phyloP scores from a whole-genome alignment of 2,329 filamentous ascomycete species.

The Colletotrichum brevisporum region DNA sequence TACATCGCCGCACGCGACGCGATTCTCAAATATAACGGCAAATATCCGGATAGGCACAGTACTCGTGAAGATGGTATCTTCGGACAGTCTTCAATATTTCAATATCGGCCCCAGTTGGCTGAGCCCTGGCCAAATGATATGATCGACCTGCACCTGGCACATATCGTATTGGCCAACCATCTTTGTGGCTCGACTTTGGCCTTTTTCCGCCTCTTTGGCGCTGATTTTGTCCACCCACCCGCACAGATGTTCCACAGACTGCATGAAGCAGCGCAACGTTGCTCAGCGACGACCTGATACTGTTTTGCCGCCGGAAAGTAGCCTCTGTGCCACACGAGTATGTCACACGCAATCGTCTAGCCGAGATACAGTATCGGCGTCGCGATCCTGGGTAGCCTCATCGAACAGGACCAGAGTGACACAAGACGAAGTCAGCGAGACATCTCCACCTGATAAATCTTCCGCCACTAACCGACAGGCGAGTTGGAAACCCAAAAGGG shows the following conservation, averaged over 20 bases:
- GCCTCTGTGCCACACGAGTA: neutral
- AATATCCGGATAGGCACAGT: too few relatives aligned
- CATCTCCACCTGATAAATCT: neutral
- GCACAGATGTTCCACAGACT: conserved; percentile 21
- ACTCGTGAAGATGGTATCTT: neutral
- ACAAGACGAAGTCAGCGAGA: conserved; percentile 14
- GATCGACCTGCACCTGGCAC: too few relatives aligned
- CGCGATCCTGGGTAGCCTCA: neutral
- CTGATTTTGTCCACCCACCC: neutral
- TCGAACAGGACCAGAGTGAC: conserved; percentile 14
- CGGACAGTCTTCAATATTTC: neutral
- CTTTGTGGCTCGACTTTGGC: neutral
- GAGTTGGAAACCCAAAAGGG: conserved; percentile 9
- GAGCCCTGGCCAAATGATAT: too few relatives aligned
- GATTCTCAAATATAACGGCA: too few relatives aligned
- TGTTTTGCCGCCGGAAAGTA: neutral
- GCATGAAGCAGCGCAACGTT: conserved; percentile 9
- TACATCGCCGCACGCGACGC: too few relatives aligned
- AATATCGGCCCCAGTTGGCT: too few relatives aligned
- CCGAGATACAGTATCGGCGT: conserved; percentile 1
- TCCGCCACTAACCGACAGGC: neutral
- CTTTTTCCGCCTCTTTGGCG: neutral
- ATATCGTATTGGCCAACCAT: neutral
- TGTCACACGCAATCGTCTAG: neutral
- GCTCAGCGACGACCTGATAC: conserved; percentile 20